Conservation (phyloP, 257 asterid species). For the Eustoma russellianum region DNA sequence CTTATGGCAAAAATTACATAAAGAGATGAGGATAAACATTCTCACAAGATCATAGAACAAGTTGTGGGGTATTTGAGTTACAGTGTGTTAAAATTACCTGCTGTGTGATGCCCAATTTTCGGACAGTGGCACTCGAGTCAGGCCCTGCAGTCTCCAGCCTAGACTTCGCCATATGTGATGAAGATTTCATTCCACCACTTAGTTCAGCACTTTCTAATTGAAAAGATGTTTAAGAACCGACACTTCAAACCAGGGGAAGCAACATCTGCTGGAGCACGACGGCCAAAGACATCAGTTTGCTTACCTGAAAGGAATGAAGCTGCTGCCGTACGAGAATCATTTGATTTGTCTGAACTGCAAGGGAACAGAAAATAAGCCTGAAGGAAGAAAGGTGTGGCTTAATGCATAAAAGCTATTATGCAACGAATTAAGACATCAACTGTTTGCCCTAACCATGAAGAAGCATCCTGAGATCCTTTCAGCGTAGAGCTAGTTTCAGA, state of each 20-base stretch:
- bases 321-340: conserved; percentile 28
- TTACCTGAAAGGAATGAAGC: conserved; percentile 23
- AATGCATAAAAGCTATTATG: background rate
- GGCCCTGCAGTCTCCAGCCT: conserved; percentile 17
- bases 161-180: conserved; percentile 16
- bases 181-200: conserved; percentile 34
- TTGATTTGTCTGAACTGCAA: conserved; percentile 55
- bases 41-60: conserved; percentile 1
- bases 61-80: background rate
- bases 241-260: background rate
- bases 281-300: conserved; percentile 3
- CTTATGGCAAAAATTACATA: too few relatives aligned
- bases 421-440: conserved; percentile 4
- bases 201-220: conserved; percentile 33
- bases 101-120: conserved; percentile 50
- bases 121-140: conserved; percentile 56
- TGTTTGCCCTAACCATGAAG: conserved; percentile 45
- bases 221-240: background rate
- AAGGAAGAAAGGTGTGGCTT: background rate
- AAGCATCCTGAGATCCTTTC: conserved; percentile 55
- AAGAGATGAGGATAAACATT: background rate
- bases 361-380: conserved; percentile 19
- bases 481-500: conserved; percentile 81
- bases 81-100: conserved; percentile 29
- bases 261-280: conserved; percentile 1